Evolutionary conservation across 2,329 filamentous ascomycete genomes (phyloP).

Genomic region (Botrytis fragariae): DNA sequence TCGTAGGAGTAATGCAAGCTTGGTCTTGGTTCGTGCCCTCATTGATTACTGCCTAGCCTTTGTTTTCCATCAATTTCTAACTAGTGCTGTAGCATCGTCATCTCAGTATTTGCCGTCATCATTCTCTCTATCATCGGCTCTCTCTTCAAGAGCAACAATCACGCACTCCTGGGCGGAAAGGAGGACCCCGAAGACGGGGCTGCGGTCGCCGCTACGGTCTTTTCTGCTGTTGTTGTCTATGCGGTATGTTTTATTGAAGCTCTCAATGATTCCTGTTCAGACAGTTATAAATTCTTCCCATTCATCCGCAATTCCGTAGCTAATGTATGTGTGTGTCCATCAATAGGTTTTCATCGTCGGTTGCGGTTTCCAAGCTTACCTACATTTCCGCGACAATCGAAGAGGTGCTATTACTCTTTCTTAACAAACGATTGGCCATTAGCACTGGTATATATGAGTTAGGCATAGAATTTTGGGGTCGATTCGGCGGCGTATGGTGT

Average conservation of each 20-base stretch:
- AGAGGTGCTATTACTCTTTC: conserved; percentile 78
- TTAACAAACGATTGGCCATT: conserved; percentile 22
- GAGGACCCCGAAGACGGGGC: conserved; percentile 62
- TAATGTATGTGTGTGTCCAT: background rate
- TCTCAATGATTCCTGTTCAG: conserved; percentile 11
- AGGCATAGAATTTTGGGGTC: conserved; percentile 9
- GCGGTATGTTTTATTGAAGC: conserved; percentile 59
- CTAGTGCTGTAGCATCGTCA: conserved; percentile 60
- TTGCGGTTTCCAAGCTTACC: conserved; percentile 82
- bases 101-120: conserved; percentile 64
- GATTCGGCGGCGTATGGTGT: conserved; percentile 30
- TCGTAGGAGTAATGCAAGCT: conserved; percentile 87
- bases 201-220: conserved; percentile 80
- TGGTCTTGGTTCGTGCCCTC: conserved; percentile 79
- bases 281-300: background rate
- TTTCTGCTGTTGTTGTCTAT: conserved; percentile 85
- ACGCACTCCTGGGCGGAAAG: conserved; percentile 75
- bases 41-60: conserved; percentile 11
- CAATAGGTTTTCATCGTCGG: conserved; percentile 81
- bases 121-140: conserved; percentile 63
- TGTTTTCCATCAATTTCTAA: conserved; percentile 16
- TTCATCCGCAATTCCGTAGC: background rate
- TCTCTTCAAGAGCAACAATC: conserved; percentile 77
- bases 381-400: conserved; percentile 80
- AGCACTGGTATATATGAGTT: conserved; percentile 18